Evolutionary conservation across 1,284 basidiomycete species (phyloP), one percentile per base, ranked within the genome.

Genomic region (Cryptococcus sp.): DNA sequence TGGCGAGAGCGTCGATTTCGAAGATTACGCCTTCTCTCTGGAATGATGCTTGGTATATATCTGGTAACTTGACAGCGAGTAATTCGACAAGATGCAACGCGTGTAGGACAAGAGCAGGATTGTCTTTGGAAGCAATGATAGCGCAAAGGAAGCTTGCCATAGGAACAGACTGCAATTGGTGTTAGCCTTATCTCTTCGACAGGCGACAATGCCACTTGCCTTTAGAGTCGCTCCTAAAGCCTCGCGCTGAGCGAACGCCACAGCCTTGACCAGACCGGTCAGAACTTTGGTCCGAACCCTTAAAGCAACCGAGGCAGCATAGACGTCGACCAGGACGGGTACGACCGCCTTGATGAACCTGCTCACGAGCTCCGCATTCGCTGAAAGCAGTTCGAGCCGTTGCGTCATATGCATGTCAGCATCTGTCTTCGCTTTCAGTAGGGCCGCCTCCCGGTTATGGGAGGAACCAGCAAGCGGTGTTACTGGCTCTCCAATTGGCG

Each of bases 321-420:
- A 97, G 8, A 97, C 93, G 68, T 97, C 93, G 56, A 96, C 87
- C 51, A 97, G 82, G 48, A 94, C 92, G 0, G 94, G 94, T 1
- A 95, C 86, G 68, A 93, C 86, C 19, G 93, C 81, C 43, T 85
- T 85, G 85, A 91, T 89, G 76, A 93, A 96, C 26, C 86, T 84
- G 26, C 84, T 85, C 53, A 94, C 86, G n/a, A 91, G 84, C 5
- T 81, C 83, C 11, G 87, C 83, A 59, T 89, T 88, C 1, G 85
- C 86, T 50, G 87, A 86, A 48, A 96, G 79, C 40, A 93, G 75
- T 49, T 79, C 70, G 19, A 80, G 60, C n/a, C 81, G 72, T 50
- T 73, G 66, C 46, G 78, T 73, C 38, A 68, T 60, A 26, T 77
- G 71, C 3, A 57, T 65, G 39, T 80, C 79, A 11, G 66, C 66